phyloP scores from a whole-genome alignment of 305 asterid species.

The Fraxinus sp. region DNA sequence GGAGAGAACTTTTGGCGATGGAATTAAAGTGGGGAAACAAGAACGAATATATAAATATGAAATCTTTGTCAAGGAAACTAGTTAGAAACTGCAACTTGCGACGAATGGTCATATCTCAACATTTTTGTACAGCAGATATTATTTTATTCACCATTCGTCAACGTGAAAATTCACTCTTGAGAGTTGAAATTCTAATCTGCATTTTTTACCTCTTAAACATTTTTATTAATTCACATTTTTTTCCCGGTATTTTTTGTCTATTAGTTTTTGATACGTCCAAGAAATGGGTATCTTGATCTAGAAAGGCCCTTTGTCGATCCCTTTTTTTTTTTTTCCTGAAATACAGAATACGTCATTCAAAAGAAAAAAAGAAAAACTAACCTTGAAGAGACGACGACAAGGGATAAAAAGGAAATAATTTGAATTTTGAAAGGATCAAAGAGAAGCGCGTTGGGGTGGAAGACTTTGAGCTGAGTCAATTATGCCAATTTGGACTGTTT shows the following conservation, averaged over 20 bases:
- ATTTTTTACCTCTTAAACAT: not conserved
- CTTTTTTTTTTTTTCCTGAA: not conserved
- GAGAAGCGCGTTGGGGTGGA: conserved; percentile 5
- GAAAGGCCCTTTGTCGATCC: not conserved
- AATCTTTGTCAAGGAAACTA: not conserved
- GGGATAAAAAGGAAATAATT: not conserved
- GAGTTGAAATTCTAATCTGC: too few relatives aligned
- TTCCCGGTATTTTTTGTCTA: not conserved
- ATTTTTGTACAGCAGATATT: too few relatives aligned
- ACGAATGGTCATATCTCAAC: not conserved
- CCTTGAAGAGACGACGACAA: not conserved
- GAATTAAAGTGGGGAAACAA: conserved; percentile 2
- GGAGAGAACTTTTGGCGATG: conserved; percentile 9
- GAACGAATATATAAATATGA: not conserved
- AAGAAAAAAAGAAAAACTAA: not conserved
- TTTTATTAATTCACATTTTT: too few relatives aligned
- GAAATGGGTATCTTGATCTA: not conserved
- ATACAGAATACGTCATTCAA: too few relatives aligned
- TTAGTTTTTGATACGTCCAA: not conserved
- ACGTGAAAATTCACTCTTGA: too few relatives aligned
- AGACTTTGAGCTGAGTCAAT: not conserved
- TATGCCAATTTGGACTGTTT: not conserved
- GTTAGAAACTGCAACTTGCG: conserved; percentile 1
- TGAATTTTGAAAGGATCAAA: not conserved
- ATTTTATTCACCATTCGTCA: not conserved